Evolutionary conservation across 2,329 filamentous ascomycete genomes (phyloP).

Genomic region (Hirsutella thompsonii): DNA sequence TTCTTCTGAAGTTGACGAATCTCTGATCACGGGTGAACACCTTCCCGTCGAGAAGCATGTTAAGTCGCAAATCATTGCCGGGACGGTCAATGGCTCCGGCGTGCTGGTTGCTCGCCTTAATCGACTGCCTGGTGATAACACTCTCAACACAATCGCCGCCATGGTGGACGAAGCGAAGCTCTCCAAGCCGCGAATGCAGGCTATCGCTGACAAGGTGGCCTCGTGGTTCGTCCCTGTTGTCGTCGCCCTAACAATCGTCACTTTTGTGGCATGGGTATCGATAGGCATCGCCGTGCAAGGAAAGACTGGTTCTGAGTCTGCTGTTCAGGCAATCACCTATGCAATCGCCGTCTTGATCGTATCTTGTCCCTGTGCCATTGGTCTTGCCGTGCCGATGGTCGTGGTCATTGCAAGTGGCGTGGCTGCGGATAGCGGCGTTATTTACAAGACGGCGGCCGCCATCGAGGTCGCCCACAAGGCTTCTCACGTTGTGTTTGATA

Average conservation of each 20-base stretch:
- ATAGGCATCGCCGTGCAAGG: slow-evolving; percentile 32
- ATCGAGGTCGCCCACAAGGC: slow-evolving; percentile 50
- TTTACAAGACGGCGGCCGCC: slow-evolving; percentile 54
- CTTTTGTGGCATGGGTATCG: slow-evolving; percentile 54
- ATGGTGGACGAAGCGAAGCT: slow-evolving; percentile 61
- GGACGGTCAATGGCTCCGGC: slow-evolving; percentile 54
- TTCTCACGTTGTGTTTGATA: slow-evolving; percentile 64
- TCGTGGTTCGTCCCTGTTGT: slow-evolving; percentile 57
- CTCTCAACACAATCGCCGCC: slow-evolving; percentile 51
- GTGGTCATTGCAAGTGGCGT: slow-evolving; percentile 57
- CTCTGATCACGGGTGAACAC: slow-evolving; percentile 65
- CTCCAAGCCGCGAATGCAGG: slow-evolving; percentile 55
- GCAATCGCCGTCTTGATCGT: slow-evolving; percentile 61
- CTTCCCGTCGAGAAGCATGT: slow-evolving; percentile 43
- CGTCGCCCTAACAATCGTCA: slow-evolving; percentile 39
- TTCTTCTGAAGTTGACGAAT: slow-evolving; percentile 58
- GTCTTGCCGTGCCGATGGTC: slow-evolving; percentile 65
- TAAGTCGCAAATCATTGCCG: slow-evolving; percentile 48
- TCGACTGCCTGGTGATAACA: slow-evolving; percentile 56
- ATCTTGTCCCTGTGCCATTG: slow-evolving; percentile 69
- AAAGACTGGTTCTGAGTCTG: slow-evolving; percentile 32
- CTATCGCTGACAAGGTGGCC: slow-evolving; percentile 55
- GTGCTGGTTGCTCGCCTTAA: slow-evolving; percentile 44
- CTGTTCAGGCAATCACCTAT: slow-evolving; percentile 53
- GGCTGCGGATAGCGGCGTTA: slow-evolving; percentile 49